These are phyloP conservation scores for Talaromyces sp. DNA, from an alignment of 2,329 filamentous ascomycete genomes.

Conservation along the genomic window DNA sequence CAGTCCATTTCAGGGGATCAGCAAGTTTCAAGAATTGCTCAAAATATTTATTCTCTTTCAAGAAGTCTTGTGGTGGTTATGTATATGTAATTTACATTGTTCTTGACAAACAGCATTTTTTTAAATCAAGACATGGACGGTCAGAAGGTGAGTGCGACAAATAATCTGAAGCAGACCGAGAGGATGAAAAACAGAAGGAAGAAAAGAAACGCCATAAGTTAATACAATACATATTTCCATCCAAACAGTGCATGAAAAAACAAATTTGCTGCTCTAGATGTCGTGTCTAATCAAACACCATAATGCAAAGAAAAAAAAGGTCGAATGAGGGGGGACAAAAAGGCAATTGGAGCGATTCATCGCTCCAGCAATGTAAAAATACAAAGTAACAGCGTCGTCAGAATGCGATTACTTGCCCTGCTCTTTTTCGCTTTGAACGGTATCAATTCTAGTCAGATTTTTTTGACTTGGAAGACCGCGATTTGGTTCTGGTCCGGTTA, in stretches of 20 bases:
- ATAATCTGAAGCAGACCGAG: not conserved
- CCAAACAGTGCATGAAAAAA: not conserved
- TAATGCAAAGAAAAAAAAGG: not conserved
- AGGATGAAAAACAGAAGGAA: not conserved
- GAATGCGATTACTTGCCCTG: not conserved
- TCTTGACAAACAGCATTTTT: not conserved
- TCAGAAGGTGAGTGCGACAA: not conserved
- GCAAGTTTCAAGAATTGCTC: not conserved
- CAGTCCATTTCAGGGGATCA: not conserved
- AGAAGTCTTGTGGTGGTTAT: not conserved
- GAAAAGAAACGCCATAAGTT: not conserved
- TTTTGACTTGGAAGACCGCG: not conserved
- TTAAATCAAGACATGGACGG: not conserved
- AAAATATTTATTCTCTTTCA: not conserved
- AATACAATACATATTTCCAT: constrained; percentile 1
- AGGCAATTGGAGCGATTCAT: not conserved
- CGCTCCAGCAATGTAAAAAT: not conserved
- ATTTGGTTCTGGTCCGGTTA: not conserved
- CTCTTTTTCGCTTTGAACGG: not conserved
- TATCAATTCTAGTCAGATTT: not conserved
- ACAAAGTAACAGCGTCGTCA: not conserved
- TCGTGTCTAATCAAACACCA: not conserved
- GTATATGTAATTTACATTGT: not conserved
- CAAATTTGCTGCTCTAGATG: not conserved
- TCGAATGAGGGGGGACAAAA: not conserved